Evolutionary conservation across 345 rosid genomes (phyloP).

Genomic region (Hevea brasiliensis): DNA sequence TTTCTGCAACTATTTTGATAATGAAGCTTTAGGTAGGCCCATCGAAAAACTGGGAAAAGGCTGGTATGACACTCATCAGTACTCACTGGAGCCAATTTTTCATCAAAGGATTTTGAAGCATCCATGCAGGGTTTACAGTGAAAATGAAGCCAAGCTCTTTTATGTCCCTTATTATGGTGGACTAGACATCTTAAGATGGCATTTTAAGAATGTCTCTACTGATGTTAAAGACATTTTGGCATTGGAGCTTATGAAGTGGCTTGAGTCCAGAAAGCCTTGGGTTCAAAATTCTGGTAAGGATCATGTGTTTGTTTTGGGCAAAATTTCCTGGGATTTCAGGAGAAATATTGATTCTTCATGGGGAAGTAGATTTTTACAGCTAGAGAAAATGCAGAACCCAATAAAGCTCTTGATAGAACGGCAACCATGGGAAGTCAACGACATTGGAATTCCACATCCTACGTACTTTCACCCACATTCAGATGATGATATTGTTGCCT

Average conservation of each 20-base stretch:
- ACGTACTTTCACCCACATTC: conserved; percentile 76
- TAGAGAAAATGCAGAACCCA: conserved; percentile 76
- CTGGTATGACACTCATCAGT: conserved; percentile 75
- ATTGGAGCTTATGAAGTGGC: conserved; percentile 69
- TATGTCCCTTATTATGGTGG: conserved; percentile 86
- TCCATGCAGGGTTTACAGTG: conserved; percentile 71
- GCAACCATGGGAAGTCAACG: conserved; percentile 80
- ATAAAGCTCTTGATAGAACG: conserved; percentile 79
- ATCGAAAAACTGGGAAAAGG: conserved; percentile 59
- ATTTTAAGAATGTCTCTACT: conserved; percentile 72
- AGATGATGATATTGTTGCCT: conserved; percentile 52
- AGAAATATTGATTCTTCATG: conserved; percentile 51
- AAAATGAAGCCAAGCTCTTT: conserved; percentile 64
- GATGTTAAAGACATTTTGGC: conserved; percentile 63
- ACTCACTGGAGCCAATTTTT: conserved; percentile 73
- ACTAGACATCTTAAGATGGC: conserved; percentile 81
- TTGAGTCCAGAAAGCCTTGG: conserved; percentile 57
- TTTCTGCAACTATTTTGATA: conserved; percentile 55
- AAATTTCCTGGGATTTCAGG: conserved; percentile 90
- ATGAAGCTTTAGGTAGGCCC: conserved; percentile 60
- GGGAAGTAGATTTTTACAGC: conserved; percentile 70
- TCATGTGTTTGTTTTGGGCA: conserved; percentile 85
- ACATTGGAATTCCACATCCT: conserved; percentile 82
- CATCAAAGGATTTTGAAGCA: conserved; percentile 71
- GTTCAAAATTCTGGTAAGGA: conserved; percentile 56